Percentiles rank a stretch among this genome's conserved stretches.
Evolutionary conservation across 1,284 basidiomycete genomes (phyloP).

Genomic region (Sporisorium scitamineum): DNA sequence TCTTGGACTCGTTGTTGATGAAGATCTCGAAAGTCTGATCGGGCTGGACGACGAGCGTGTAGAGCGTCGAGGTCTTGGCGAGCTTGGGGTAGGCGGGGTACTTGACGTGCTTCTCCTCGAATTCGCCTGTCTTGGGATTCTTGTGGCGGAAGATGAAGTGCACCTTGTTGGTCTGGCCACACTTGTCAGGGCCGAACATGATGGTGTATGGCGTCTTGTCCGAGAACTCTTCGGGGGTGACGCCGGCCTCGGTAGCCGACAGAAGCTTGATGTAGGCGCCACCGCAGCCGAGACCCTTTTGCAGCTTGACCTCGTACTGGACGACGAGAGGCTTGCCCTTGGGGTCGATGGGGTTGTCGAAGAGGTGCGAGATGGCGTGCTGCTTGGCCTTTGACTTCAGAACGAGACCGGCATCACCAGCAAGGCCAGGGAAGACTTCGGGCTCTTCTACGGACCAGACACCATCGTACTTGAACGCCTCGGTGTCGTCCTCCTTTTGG

Average conservation of each 20-base stretch:
- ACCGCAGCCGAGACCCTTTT: constrained; percentile 98
- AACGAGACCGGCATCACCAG: constrained; percentile 69
- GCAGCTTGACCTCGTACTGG: constrained; percentile 96
- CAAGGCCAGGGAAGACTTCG: constrained; percentile 74
- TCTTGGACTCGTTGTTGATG: constrained; percentile 81
- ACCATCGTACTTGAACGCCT: constrained; percentile 89
- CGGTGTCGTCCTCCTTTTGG: constrained; percentile 60
- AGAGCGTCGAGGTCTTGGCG: constrained; percentile 65
- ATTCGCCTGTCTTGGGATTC: constrained; percentile 72
- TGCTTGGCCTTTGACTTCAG: constrained; percentile 86
- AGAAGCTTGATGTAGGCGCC: constrained; percentile 99
- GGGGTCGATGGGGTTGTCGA: constrained; percentile 83
- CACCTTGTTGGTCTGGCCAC: constrained; percentile 67
- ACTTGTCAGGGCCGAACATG: constrained; percentile 69
- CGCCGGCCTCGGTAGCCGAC: constrained; percentile 70
- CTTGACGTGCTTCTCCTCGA: constrained; percentile 96
- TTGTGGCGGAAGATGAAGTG: constrained; percentile 69
- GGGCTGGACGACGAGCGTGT: constrained; percentile 80
- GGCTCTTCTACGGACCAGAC: constrained; percentile 97
- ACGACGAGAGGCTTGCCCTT: constrained; percentile 90
- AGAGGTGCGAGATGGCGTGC: constrained; percentile 96
- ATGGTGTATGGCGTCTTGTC: constrained; percentile 69
- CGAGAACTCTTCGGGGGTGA: constrained; percentile 65
- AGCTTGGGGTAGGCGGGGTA: constrained; percentile 80
- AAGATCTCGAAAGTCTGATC: constrained; percentile 94